Percentiles rank a stretch among this genome's conserved stretches.
These are phyloP conservation scores for Ilex aquifolium DNA, from an alignment of 257 asterid species.

Conservation along the genomic window DNA sequence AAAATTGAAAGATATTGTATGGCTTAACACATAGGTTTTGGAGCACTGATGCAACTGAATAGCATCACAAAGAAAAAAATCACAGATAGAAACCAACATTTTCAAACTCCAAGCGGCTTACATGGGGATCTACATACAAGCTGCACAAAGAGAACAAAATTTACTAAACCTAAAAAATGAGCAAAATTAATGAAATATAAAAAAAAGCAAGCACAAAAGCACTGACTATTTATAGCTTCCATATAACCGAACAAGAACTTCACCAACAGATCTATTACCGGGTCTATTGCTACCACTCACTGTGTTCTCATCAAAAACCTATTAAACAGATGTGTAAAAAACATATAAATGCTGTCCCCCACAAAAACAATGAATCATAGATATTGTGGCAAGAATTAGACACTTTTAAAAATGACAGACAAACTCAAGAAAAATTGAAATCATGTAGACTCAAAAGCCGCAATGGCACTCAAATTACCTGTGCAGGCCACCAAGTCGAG, in stretches of 20 bases:
- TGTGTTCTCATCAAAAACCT: conserved; percentile 15
- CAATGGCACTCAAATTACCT: conserved; percentile 7
- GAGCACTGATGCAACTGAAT: too few species aligned
- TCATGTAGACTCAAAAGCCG: conserved; percentile 1
- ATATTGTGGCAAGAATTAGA: neutral
- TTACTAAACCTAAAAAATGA: neutral
- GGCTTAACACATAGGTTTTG: too few species aligned
- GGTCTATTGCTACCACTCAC: neutral
- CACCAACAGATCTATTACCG: conserved; percentile 1
- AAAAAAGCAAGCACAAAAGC: neutral
- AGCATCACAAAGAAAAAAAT: neutral
- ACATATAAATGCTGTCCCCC: too few species aligned
- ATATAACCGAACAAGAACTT: conserved; percentile 18
- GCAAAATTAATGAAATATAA: neutral
- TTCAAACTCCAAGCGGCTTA: neutral
- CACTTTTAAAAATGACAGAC: neutral
- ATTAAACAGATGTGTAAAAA: neutral
- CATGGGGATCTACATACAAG: neutral
- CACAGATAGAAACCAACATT: neutral
- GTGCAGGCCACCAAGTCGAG: conserved; percentile 21
- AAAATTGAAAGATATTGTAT: neutral
- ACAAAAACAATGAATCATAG: too few species aligned
- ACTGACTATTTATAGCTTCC: conserved; percentile 18
- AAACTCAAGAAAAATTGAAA: neutral
- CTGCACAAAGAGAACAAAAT: neutral